Evolutionary conservation across 495 filamentous ascomycete genomes (phyloP).

Genomic region (Penicillium crystallinum): DNA sequence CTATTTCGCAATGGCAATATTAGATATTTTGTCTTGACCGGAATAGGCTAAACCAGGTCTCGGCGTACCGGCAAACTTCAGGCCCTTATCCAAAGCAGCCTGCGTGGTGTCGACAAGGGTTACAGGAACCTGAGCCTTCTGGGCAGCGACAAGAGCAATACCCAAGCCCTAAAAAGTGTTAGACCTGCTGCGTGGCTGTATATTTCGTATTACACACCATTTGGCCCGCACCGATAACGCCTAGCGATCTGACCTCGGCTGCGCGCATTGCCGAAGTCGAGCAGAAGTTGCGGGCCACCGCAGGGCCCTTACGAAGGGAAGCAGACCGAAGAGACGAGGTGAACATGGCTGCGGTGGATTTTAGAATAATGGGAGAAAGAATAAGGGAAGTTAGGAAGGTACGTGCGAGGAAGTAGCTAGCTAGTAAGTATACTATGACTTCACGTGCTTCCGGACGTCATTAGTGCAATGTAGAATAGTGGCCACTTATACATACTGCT

Average conservation of each 20-base stretch:
- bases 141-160: constrained; percentile 91
- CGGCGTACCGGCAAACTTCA: constrained; percentile 75
- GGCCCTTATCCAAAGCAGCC: constrained; percentile 82
- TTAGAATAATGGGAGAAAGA: constrained; percentile 1
- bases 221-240: constrained; percentile 92
- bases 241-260: constrained; percentile 79
- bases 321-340: constrained; percentile 25
- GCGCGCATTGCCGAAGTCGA: constrained; percentile 44
- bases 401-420: not conserved
- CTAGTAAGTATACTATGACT: constrained; percentile 1
- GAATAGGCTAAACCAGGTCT: not conserved
- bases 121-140: constrained; percentile 78
- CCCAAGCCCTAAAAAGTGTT: constrained; percentile 69
- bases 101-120: constrained; percentile 81
- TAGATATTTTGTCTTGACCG: not conserved
- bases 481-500: not conserved
- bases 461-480: not conserved
- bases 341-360: constrained; percentile 25
- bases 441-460: constrained; percentile 10
- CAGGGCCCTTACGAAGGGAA: constrained; percentile 24
- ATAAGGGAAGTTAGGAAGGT: constrained; percentile 5
- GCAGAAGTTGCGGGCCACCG: constrained; percentile 40
- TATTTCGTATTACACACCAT: constrained; percentile 59
- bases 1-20: constrained; percentile 37
- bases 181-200: constrained; percentile 7